Evolutionary conservation across 768 basidiomycete species (phyloP).

Genomic region (Phaeotremella skinneri): DNA sequence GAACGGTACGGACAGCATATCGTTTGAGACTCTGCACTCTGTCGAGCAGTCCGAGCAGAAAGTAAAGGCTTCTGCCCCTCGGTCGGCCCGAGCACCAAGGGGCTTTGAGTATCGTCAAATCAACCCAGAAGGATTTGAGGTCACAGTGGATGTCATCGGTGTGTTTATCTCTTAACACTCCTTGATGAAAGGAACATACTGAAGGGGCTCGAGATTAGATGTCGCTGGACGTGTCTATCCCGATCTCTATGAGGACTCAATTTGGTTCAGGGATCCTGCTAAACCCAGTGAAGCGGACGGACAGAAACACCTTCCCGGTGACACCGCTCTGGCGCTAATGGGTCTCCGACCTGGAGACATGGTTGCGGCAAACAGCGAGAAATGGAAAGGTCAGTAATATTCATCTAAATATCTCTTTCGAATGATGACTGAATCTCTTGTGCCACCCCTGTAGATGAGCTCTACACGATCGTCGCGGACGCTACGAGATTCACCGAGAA

Average conservation of each 20-base stretch:
- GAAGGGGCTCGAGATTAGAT: constrained; percentile 22
- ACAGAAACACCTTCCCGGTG: constrained; percentile 18
- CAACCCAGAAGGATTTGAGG: constrained; percentile 34
- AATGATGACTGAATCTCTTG: neutral
- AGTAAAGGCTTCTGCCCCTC: neutral
- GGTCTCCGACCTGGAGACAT: constrained; percentile 24
- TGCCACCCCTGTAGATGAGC: constrained; percentile 19
- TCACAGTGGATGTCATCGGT: constrained; percentile 43
- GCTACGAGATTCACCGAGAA: constrained; percentile 12
- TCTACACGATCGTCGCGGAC: constrained; percentile 10
- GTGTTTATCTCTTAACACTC: neutral
- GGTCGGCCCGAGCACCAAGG: constrained; percentile 19
- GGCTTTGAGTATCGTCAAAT: constrained; percentile 34
- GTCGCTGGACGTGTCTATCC: constrained; percentile 43
- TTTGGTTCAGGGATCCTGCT: constrained; percentile 22
- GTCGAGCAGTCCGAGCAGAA: too few species aligned
- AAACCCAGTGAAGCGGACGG: constrained; percentile 11
- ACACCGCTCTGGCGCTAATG: constrained; percentile 15
- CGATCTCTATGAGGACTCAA: constrained; percentile 28
- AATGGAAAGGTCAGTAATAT: constrained; percentile 42
- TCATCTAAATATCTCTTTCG: neutral
- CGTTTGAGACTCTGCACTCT: too few species aligned
- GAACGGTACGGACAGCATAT: neutral
- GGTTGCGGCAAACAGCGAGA: constrained; percentile 15
- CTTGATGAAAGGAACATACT: neutral